These are phyloP conservation scores for Candida pini DNA, from an alignment of 805 yeast species.

Conservation along the genomic window DNA sequence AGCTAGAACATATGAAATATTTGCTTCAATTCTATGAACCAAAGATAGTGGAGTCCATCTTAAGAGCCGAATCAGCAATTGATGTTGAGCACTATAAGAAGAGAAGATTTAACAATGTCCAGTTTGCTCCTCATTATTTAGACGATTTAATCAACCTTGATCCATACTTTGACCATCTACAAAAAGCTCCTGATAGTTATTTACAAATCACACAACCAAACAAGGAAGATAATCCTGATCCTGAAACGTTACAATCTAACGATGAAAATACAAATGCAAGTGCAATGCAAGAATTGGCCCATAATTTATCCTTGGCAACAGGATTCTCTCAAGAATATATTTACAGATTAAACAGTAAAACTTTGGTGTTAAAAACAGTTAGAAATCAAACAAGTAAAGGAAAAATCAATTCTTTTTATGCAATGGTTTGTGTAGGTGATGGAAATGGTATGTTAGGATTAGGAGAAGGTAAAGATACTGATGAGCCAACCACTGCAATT, in stretches of 20 bases:
- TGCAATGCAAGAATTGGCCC: conserved; percentile 36
- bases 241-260: conserved; percentile 17
- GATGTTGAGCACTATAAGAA: conserved; percentile 54
- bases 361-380: conserved; percentile 71
- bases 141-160: conserved; percentile 71
- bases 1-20: conserved; percentile 42
- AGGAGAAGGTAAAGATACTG: conserved; percentile 90
- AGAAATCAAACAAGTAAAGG: conserved; percentile 92
- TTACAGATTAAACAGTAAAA: conserved; percentile 54
- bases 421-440: conserved; percentile 88
- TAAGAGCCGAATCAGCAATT: conserved; percentile 72
- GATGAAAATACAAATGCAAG: conserved; percentile 15
- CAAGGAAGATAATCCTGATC: conserved; percentile 17
- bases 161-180: conserved; percentile 66
- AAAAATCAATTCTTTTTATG: conserved; percentile 75
- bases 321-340: conserved; percentile 63
- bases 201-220: conserved; percentile 23
- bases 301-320: conserved; percentile 54
- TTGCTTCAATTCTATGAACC: conserved; percentile 77
- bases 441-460: conserved; percentile 89
- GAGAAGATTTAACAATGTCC: conserved; percentile 37
- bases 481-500: conserved; percentile 67
- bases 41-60: conserved; percentile 72
- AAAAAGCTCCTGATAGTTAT: conserved; percentile 15
- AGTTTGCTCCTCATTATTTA: conserved; percentile 64